These are phyloP conservation scores for Phenoliferia sp. DNA, from an alignment of 1,284 basidiomycete genomes.

Conservation along the genomic window DNA sequence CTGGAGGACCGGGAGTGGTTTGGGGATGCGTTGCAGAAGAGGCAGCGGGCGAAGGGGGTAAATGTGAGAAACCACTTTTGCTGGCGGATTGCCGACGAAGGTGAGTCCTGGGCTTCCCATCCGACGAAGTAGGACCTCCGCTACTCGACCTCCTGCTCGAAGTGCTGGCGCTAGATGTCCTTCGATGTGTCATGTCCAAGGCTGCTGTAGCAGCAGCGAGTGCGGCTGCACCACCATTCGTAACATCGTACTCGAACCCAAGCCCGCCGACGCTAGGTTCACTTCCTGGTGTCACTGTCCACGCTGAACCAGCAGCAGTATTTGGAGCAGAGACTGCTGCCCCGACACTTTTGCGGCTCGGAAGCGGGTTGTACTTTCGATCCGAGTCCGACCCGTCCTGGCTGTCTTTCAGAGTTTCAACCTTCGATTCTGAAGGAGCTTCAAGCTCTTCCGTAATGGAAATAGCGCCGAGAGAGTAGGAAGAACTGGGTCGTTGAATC, in stretches of 20 bases:
- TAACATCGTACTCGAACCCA: conserved; percentile 20
- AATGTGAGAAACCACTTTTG: conserved; percentile 23
- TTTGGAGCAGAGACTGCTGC: conserved; percentile 5
- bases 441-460: conserved; percentile 11
- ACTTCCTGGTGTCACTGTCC: background rate
- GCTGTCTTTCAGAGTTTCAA: background rate
- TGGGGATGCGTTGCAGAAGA: conserved; percentile 41
- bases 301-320: conserved; percentile 3
- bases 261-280: conserved; percentile 14
- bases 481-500: conserved; percentile 5
- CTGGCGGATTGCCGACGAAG: conserved; percentile 17
- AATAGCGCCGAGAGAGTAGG: conserved; percentile 26
- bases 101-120: conserved; percentile 19
- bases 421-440: background rate
- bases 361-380: background rate
- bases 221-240: background rate
- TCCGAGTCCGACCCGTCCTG: background rate
- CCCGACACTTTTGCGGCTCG: conserved; percentile 6
- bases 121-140: conserved; percentile 11
- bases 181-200: background rate
- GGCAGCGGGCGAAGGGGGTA: conserved; percentile 31
- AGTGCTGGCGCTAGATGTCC: conserved; percentile 10
- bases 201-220: conserved; percentile 1
- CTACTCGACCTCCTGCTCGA: conserved; percentile 9
- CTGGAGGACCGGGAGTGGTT: background rate